Base-by-base conservation (phyloP, 495 filamentous ascomycete species). In the Aspergillus avenaceus region DNA sequence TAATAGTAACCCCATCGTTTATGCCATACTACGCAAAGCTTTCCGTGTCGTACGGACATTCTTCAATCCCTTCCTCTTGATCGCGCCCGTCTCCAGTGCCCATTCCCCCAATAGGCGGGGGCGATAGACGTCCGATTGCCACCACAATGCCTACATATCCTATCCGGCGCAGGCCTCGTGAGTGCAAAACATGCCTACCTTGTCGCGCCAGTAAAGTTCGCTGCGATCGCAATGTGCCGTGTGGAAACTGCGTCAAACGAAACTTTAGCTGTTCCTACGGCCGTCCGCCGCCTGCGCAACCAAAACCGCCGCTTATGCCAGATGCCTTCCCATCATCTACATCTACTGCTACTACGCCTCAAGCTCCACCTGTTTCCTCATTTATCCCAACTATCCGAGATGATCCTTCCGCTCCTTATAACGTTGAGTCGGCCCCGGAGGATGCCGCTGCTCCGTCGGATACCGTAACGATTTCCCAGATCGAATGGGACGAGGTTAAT, bases 221-320 rank as follows among this genome's bases (percentile, higher is more conserved):
- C 66, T 88, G 85, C 64, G 84, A 87, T 66, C 85, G 85, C 66
- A 81, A 85, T 52, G 75, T 81, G 47, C 85, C 85, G 6, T 88
- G 85, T 61, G 79, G 85, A 59, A 86, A 86, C 62, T 88, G 85
- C 59, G 76, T 85, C 62, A 87, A 86, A 65, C 75, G 85, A 52
- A 83, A 86, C 51, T 79, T 82, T 65, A 71, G 80, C 52, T 88
- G 85, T 58, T 81, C 83, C 32, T 87, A 87, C 72, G 85, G 85
- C 59, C 84, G 83, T 21, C 85, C 85, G 58, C 70, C 78, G 8
- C 54, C 60, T 11, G 31, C 27, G 23, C 55, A 41, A 21, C 52
- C 26, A 26, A 61, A 38, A 37, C 64, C 48, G 18, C 45, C 40
- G 28, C 45, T 51, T 19, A 18, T 56, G 23, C 52, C 60, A 1